A percentile compares a stretch with the other conserved stretches of the same genome.
Conservation (phyloP, 805 yeast genomes). For the Torulaspora maleeae region DNA sequence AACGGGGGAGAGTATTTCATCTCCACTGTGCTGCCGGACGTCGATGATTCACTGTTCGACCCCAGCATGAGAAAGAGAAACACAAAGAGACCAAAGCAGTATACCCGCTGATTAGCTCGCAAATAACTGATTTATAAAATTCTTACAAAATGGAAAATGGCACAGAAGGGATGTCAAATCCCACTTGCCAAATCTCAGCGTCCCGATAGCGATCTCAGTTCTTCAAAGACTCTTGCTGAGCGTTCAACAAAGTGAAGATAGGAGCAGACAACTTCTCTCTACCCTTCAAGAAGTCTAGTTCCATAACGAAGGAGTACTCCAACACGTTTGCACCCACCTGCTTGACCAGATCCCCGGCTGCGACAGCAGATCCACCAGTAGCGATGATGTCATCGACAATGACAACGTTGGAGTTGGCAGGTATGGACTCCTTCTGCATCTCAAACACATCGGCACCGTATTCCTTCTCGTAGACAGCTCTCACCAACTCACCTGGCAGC, state of each 20-base stretch:
- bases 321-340: slow-evolving; percentile 64
- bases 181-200: not conserved
- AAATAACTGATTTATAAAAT: not conserved
- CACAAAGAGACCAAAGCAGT: slow-evolving; percentile 20
- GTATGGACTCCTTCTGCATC: slow-evolving; percentile 77
- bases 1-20: slow-evolving; percentile 74
- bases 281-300: slow-evolving; percentile 91
- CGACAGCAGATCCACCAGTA: slow-evolving; percentile 94
- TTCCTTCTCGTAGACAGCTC: slow-evolving; percentile 79
- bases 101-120: slow-evolving; percentile 22
- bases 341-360: slow-evolving; percentile 81
- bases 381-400: slow-evolving; percentile 96
- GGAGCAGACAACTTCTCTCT: slow-evolving; percentile 82
- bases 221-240: slow-evolving; percentile 58
- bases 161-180: not conserved
- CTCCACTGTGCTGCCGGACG: slow-evolving; percentile 52
- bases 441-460: slow-evolving; percentile 89
- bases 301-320: slow-evolving; percentile 87
- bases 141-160: not conserved
- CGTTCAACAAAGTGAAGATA: slow-evolving; percentile 81
- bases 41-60: slow-evolving; percentile 34
- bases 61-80: slow-evolving; percentile 26
- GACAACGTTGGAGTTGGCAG: slow-evolving; percentile 73
- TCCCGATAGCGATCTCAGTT: slow-evolving; percentile 1
- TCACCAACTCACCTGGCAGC: slow-evolving; percentile 77